A percentile compares a stretch with the other conserved stretches of the same genome.
phyloP scores from a whole-genome alignment of 2,329 filamentous ascomycete species.

The Thielaviopsis ethacetica region DNA sequence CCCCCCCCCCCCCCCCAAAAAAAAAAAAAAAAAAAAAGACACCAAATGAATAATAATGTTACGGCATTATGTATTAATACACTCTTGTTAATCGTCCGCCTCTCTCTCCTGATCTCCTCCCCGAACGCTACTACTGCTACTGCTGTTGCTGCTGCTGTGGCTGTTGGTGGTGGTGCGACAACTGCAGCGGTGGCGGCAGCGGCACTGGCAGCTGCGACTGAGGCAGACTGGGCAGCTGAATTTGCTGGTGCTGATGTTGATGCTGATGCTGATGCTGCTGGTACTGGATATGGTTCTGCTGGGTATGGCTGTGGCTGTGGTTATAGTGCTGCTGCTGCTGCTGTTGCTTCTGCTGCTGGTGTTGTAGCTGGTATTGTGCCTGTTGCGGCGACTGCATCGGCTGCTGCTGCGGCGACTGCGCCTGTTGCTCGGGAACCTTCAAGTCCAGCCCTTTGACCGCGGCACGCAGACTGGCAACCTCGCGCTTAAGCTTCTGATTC shows the following conservation, averaged over 20 bases:
- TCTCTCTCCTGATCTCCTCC: neutral
- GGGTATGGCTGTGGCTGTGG: neutral
- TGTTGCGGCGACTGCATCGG: neutral
- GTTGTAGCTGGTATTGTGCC: neutral
- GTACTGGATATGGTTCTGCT: neutral
- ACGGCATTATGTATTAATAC: slow-evolving; percentile 12
- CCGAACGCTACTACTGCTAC: neutral
- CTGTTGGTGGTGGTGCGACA: neutral
- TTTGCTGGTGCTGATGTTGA: neutral
- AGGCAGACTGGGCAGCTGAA: neutral
- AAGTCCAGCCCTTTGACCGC: slow-evolving; percentile 20
- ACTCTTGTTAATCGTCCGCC: neutral
- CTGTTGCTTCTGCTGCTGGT: neutral
- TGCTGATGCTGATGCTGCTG: neutral
- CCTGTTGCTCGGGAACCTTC: slow-evolving; percentile 1
- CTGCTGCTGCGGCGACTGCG: neutral
- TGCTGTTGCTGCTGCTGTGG: neutral
- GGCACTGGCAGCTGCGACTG: neutral
- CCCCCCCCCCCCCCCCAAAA: too few species aligned
- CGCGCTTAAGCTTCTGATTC: slow-evolving; percentile 66
- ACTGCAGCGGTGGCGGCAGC: neutral
- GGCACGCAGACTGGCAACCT: slow-evolving; percentile 55
- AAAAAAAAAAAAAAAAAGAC: neutral
- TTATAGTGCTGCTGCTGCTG: neutral
- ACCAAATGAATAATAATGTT: slow-evolving; percentile 1